Evolutionary conservation across 2,329 filamentous ascomycete genomes (phyloP), one percentile per base, ranked within the genome.

Genomic region (Fusarium sp.): DNA sequence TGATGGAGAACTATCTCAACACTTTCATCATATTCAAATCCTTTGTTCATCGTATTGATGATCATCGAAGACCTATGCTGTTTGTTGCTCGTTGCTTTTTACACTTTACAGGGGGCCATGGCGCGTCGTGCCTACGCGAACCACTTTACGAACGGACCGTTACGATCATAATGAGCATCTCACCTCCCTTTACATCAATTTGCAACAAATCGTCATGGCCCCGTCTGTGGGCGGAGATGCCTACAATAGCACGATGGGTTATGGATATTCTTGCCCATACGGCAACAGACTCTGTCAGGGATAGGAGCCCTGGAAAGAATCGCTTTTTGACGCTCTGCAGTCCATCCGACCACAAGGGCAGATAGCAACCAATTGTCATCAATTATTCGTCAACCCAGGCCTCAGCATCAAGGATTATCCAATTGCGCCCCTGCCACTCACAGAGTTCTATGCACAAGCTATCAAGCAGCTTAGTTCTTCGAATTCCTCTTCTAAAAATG

Each of bases 351-450:
- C 51, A 43, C 38, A 30, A 11, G 38, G 44, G 24, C 46, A 52
- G 3, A 34, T 71, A n/a, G 57, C 56, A 13, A 68, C 62, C 34
- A 58, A 43, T 9, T 30, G 20, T n/a, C 62, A 71, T n/a, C 49
- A 44, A 7, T 38, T 32, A 9, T 71, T 66, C 41, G 25, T 38
- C 60, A 71, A 69, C 25, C 69, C 65, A 9, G 68, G 69, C 22
- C 22, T 71, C 6, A 52, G 30, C 11, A 58, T 71, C 20, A 22
- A 55, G 16, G 47, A 40, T 11, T 46, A 59, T 11, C 32, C 45
- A n/a, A 32, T 48, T 10, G 38, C 69, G n/a, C 57, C 64, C 11
- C n/a, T 69, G 4, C 69, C 69, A 18, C 54, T 71, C 11, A 66
- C 61, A 5, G 46, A 62, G 13, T 20, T 55, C 3, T 38, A 59